Evolutionary conservation across 176 grass and related monocot species (phyloP).

Genomic region (Oryza rufipogon): DNA sequence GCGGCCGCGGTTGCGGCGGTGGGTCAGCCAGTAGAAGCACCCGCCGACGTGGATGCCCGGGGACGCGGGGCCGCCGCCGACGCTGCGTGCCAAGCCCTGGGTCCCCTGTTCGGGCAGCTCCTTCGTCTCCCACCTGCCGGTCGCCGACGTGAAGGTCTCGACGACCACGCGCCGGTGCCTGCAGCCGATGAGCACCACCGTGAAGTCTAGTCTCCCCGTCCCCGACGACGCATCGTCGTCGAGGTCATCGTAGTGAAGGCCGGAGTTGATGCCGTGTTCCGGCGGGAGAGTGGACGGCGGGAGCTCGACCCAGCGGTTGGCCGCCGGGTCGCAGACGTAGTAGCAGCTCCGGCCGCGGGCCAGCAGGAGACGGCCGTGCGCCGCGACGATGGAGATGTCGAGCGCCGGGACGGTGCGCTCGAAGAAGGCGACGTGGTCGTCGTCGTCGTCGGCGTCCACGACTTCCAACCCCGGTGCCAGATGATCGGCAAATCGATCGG

Average conservation of each 20-base stretch:
- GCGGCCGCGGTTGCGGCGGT: neutral
- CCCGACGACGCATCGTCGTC: neutral
- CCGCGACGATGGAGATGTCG: slow-evolving; percentile 6
- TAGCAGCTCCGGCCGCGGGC: slow-evolving; percentile 3
- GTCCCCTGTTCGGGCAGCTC: neutral
- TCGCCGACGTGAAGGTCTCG: slow-evolving; percentile 34
- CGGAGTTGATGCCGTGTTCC: neutral
- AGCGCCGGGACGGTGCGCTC: slow-evolving; percentile 24
- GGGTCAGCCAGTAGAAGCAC: slow-evolving; percentile 40
- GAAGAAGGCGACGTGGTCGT: slow-evolving; percentile 10
- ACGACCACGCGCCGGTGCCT: neutral
- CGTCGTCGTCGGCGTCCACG: neutral
- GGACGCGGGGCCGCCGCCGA: neutral
- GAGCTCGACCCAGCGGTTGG: slow-evolving; percentile 36
- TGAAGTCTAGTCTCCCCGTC: neutral
- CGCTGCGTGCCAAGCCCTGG: neutral
- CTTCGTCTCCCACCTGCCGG: neutral
- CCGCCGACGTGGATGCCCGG: neutral
- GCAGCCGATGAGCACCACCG: slow-evolving; percentile 1
- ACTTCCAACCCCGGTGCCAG: too few species aligned
- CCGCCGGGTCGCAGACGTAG: slow-evolving; percentile 32
- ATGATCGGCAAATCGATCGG: too few species aligned
- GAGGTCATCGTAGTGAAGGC: slow-evolving; percentile 17
- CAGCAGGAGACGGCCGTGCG: slow-evolving; percentile 25
- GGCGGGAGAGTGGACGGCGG: slow-evolving; percentile 22